Evolutionary conservation across 2,329 filamentous ascomycete species (phyloP).

Genomic region (Ceratocystis cubensis): DNA sequence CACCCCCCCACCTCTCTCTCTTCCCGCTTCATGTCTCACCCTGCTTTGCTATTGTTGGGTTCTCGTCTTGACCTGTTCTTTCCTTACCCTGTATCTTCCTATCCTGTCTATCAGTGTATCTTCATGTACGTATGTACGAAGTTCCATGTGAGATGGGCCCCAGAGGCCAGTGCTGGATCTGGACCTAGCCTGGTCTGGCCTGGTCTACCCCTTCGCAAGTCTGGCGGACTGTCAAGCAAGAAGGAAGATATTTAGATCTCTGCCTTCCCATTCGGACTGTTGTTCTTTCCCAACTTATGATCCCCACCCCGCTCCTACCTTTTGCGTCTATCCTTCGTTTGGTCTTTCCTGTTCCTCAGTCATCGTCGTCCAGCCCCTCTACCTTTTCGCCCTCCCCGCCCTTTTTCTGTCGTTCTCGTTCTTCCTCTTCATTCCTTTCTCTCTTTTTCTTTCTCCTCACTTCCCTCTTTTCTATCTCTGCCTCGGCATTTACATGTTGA

Average conservation of each 20-base stretch:
- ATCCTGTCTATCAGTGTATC: neutral
- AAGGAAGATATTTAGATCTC: neutral
- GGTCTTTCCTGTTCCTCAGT: neutral
- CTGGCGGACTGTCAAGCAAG: neutral
- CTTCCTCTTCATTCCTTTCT: neutral
- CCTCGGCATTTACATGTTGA: slow-evolving; percentile 1
- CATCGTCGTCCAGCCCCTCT: neutral
- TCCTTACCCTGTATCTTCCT: neutral
- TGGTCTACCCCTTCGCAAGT: too few species aligned
- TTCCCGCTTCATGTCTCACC: neutral
- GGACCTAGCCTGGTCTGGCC: neutral
- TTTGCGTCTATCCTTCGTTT: neutral
- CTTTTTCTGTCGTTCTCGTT: neutral
- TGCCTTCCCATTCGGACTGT: neutral
- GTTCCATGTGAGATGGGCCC: neutral
- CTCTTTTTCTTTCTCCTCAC: neutral
- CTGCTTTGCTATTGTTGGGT: neutral
- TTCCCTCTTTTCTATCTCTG: neutral
- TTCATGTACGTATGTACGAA: neutral
- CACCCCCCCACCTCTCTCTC: neutral
- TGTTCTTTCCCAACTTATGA: slow-evolving; percentile 3
- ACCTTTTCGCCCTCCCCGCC: neutral
- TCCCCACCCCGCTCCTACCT: neutral
- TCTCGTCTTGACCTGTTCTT: neutral
- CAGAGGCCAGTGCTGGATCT: neutral